Evolutionary conservation across 2,329 filamentous ascomycete genomes (phyloP), one percentile per base, ranked within the genome.

Genomic region (Drechmeria coniospora): DNA sequence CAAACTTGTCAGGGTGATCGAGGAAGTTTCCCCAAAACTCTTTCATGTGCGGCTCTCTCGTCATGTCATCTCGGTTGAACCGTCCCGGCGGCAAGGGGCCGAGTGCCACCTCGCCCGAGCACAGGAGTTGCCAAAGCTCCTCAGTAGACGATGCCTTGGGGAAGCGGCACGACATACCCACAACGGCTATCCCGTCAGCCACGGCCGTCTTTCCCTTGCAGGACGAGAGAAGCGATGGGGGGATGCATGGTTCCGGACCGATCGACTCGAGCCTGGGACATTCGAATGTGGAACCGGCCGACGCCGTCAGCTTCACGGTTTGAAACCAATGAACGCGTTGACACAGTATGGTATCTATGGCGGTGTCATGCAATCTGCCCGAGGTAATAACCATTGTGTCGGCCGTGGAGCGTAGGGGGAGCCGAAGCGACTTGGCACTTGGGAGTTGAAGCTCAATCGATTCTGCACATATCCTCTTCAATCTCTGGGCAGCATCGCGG

Each of bases 1-100:
- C 48, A 7, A 44, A 41, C 4, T 16, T 19, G 4, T 31, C 24
- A 2, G 32, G 8, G 5, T 33, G 28, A 4, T 40, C 33, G 0
- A 48, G 23, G 20, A 44, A 44, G 19, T 40, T 41, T 1, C 41
- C 41, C 22, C 34, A 43, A 29, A 38, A 39, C 4, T 25, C 39
- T 20, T 28, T 32, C 29, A 11, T 23, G 30, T 1, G 28, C 25
- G n/a, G n/a, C n/a, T n/a, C n/a, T n/a, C n/a, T 34, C 35, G 36
- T 21, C 31, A 31, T 6, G 23, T 26, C 22, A 34, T 30, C 10
- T 38, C 36, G 2, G 31, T 16, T 9, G 32, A 35, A 33, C 10
- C 38, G 33, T n/a, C 38, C 35, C 4, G 17, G 18, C 3, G 29
- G 37, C 8, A 42, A 17, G 3, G 12, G 25, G 18, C 33, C 32